Evolutionary conservation across 2,329 filamentous ascomycete genomes (phyloP).

Genomic region (Fusarium zealandicum): DNA sequence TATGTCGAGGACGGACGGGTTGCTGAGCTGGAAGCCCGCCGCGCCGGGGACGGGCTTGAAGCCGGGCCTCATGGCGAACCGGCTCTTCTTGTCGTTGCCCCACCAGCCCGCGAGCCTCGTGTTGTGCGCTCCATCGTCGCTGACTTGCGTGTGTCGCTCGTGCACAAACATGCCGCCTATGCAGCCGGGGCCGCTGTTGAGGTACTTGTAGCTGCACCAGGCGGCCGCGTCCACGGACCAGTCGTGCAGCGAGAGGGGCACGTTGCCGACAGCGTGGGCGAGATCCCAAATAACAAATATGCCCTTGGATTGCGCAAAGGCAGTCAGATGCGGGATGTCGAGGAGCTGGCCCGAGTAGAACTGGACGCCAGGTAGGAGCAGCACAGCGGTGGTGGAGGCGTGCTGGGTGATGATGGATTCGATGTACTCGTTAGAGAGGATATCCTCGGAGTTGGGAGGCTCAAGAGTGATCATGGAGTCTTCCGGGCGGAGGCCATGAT

Average conservation of each 20-base stretch:
- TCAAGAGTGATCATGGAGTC: constrained; percentile 75
- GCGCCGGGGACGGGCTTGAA: constrained; percentile 79
- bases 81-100: constrained; percentile 73
- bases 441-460: constrained; percentile 57
- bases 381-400: constrained; percentile 70
- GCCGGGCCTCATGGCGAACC: constrained; percentile 79
- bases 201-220: constrained; percentile 91
- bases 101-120: constrained; percentile 81
- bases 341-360: constrained; percentile 88
- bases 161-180: constrained; percentile 83
- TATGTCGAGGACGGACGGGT: constrained; percentile 75
- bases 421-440: constrained; percentile 72
- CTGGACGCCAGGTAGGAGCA: constrained; percentile 82
- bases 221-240: constrained; percentile 87
- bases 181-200: constrained; percentile 80
- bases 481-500: constrained; percentile 69
- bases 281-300: constrained; percentile 83
- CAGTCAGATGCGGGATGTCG: constrained; percentile 78
- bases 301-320: constrained; percentile 71
- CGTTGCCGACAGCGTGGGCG: constrained; percentile 82
- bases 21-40: constrained; percentile 79
- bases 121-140: constrained; percentile 55
- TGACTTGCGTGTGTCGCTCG: constrained; percentile 67
- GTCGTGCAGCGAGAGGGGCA: constrained; percentile 75
- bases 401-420: constrained; percentile 76